Conservation (phyloP, 805 yeast genomes). For the Komagataella phaffii region DNA sequence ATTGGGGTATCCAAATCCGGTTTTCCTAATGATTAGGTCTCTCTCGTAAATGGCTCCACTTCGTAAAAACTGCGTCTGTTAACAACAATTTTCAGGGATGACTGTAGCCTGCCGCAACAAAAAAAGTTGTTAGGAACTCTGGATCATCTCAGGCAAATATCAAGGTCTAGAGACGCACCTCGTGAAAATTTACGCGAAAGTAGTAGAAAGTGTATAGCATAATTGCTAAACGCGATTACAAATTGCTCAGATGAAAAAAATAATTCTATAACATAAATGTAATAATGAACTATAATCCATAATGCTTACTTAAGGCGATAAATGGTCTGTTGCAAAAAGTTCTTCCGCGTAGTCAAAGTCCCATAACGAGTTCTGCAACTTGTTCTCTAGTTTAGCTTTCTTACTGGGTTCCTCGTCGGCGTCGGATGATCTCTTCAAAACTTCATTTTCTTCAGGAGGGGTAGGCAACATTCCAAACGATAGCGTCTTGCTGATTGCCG, state of each 20-base stretch:
- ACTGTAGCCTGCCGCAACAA: background rate
- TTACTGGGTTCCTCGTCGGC: slow-evolving; percentile 1
- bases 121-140: background rate
- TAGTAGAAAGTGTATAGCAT: background rate
- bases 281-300: background rate
- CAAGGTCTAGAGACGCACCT: background rate
- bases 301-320: background rate
- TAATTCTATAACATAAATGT: background rate
- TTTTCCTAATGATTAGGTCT: background rate
- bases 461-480: slow-evolving; percentile 15
- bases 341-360: slow-evolving; percentile 17
- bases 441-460: slow-evolving; percentile 19
- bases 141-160: background rate
- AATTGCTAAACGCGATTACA: background rate
- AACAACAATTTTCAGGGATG: background rate
- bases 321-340: slow-evolving; percentile 21
- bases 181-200: background rate
- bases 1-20: background rate
- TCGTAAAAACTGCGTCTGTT: background rate
- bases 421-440: slow-evolving; percentile 2
- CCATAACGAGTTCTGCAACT: slow-evolving; percentile 9
- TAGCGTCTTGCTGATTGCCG: slow-evolving; percentile 18
- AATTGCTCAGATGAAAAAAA: background rate
- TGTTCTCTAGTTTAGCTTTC: slow-evolving; percentile 3
- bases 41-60: background rate